These are phyloP conservation scores for Cutaneotrichosporon cyanovorans DNA, from an alignment of 1,284 basidiomycete species.

Conservation along the genomic window DNA sequence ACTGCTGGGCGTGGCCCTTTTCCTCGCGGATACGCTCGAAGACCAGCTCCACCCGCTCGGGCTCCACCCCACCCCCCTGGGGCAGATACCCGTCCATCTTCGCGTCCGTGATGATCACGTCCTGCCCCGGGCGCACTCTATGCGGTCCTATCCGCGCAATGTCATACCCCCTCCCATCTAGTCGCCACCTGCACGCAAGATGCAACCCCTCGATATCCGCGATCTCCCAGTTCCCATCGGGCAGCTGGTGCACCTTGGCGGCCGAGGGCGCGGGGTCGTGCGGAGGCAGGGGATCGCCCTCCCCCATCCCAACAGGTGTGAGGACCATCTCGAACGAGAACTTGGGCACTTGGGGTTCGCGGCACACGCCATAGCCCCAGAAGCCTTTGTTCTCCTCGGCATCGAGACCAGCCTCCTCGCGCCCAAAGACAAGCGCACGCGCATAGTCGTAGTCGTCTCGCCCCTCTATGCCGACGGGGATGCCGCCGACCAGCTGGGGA, in stretches of 20 bases:
- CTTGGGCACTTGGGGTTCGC: slow-evolving; percentile 58
- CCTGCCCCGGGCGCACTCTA: slow-evolving; percentile 66
- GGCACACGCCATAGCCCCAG: slow-evolving; percentile 65
- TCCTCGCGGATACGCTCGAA: too few relatives aligned
- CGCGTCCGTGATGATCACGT: slow-evolving; percentile 68
- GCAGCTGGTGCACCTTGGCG: slow-evolving; percentile 57
- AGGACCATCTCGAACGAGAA: slow-evolving; percentile 68
- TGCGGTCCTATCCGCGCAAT: slow-evolving; percentile 75
- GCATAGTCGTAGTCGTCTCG: slow-evolving; percentile 71
- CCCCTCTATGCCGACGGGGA: slow-evolving; percentile 61
- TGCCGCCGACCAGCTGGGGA: slow-evolving; percentile 49
- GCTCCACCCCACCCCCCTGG: slow-evolving; percentile 20
- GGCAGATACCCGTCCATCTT: slow-evolving; percentile 49
- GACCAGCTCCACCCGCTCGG: slow-evolving; percentile 14
- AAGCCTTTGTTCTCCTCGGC: slow-evolving; percentile 45
- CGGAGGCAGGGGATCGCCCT: slow-evolving; percentile 49
- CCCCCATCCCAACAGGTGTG: slow-evolving; percentile 47
- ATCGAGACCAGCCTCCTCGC: slow-evolving; percentile 1
- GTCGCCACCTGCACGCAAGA: slow-evolving; percentile 62
- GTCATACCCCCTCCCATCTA: slow-evolving; percentile 80
- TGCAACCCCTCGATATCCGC: slow-evolving; percentile 64
- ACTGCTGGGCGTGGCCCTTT: too few relatives aligned
- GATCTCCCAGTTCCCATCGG: slow-evolving; percentile 57
- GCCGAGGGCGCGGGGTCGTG: slow-evolving; percentile 65
- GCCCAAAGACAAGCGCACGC: slow-evolving; percentile 55